Evolutionary conservation across 2,329 filamentous ascomycete genomes (phyloP), one percentile per base, ranked within the genome.

Genomic region (Diplodia corticola): DNA sequence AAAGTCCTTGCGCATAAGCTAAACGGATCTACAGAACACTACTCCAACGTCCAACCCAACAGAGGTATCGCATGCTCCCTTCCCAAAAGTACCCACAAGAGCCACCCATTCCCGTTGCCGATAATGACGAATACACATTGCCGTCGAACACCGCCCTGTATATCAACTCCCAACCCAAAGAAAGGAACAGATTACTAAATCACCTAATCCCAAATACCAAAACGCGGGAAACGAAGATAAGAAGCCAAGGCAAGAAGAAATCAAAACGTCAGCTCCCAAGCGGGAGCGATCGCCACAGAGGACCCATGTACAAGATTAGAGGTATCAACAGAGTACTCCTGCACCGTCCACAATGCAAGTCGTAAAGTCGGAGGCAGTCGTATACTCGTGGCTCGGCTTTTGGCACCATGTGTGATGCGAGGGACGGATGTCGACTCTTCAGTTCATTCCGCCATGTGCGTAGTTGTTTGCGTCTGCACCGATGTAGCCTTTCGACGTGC

Each of bases 291-390:
- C 55, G 28, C 24, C 28, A 26, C 51, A 12, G 46, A 33, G 35
- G 26, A 15, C 51, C 53, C 53, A 55, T 65, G 63, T 65, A 65
- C 63, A 65, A 65, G 53, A 59, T 65, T 65, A 65, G 53, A 40
- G 28, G 15, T 65, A 57, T 65, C 26, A 65, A 65, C 63, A 65
- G 63, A 65, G 30, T 33, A 51, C 44, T 49, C 51, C 30, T 44
- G 40, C 50, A 49, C 46, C 51, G 63, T 59, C 33, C 51, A 57
- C 63, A 57, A 65, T 65, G 63, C 40, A 44, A 65, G 63, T 65
- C 63, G 50, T 65, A 57, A 50, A 37, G 28, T 65, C 63, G 63
- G 63, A 65, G 53, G 53, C 63, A 20, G 63, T 65, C 63, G 53
- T 65, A 50, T 48, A 51, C 63, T 53, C 53, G 35, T 59, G 63